Base-by-base conservation (phyloP, 148 eudicot species). In the Polygonum maritimum region DNA sequence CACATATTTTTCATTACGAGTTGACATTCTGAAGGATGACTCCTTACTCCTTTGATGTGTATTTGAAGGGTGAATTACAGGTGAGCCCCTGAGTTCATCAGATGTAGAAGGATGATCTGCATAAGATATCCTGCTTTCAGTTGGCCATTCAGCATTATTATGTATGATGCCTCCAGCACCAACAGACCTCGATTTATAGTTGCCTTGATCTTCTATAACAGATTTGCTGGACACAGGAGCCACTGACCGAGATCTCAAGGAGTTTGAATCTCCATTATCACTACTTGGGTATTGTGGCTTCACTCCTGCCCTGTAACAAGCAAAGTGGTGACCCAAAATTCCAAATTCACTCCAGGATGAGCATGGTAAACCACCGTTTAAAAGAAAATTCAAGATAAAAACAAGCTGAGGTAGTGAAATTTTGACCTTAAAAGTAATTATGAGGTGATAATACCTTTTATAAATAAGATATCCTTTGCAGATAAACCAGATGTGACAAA, bases 401-500 rank as follows among this genome's bases (percentile, higher is more conserved):
- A 31, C 39, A 33, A 15, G 5, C 39, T 31, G 69, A 33, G 16
- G 40, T 33, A 63, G 33, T 63, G 2, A 67, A 67, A 14, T 36
- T 36, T 67, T 67, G 71, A 36, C 45, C 41, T 14, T 36, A 5
- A 14, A 45, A n/a, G 39, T 45, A 72, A 44, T 44, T 22, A 3
- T 35, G 65, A 33, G 57, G 67, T 52, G 73, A 76, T 86, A 91
- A 75, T 85, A 94, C 99, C 98, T 96, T 10, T 89, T 88, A 82
- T 78, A 60, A 31, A 91, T 89, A 19, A 88, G 84, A 73, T 79
- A 72, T 9, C 90, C 89, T 62, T 91, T 92, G 85, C 98, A 96
- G 45, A 89, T 76, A 76, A 96, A 92, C 84, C 86, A 84, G 74
- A 96, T 91, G 69, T 84, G 88, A 83, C 99, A 96, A 84, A 80